phyloP scores from a whole-genome alignment of 2,329 filamentous ascomycete species.

The Diaporthe destruens region DNA sequence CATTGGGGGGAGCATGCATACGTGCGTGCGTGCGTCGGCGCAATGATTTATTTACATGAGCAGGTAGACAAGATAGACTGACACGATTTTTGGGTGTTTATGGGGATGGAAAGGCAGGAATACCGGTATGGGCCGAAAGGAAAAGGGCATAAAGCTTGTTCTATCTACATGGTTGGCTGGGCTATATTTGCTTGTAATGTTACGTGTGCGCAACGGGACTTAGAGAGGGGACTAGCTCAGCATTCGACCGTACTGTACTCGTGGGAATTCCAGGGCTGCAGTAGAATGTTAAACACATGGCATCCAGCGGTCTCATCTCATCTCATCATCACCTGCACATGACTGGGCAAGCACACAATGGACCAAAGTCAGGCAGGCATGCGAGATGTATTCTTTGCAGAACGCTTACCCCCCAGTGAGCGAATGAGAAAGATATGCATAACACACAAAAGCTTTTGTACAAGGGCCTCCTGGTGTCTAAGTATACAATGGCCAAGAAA shows the following conservation, averaged over 20 bases:
- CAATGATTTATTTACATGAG: background rate
- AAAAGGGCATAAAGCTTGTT: background rate
- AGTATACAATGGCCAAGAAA: background rate
- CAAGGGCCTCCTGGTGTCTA: background rate
- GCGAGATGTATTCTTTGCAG: background rate
- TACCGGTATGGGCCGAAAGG: background rate
- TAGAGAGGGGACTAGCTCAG: no score
- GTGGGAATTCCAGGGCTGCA: no score
- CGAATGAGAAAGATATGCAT: background rate
- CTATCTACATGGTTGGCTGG: background rate
- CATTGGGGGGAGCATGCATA: slow-evolving; percentile 4
- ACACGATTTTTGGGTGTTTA: background rate
- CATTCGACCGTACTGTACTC: no score
- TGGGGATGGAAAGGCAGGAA: background rate
- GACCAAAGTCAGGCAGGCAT: background rate
- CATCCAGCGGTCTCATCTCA: background rate
- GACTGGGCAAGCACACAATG: background rate
- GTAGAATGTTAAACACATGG: no score
- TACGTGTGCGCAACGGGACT: no score
- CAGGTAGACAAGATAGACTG: slow-evolving; percentile 26
- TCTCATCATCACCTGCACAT: no score
- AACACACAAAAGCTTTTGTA: slow-evolving; percentile 7
- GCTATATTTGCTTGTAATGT: no score
- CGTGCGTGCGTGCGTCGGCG: no score
- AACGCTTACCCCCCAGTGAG: background rate